These are phyloP conservation scores for Monilinia fructigena DNA, from an alignment of 2,329 filamentous ascomycete genomes.

Conservation along the genomic window DNA sequence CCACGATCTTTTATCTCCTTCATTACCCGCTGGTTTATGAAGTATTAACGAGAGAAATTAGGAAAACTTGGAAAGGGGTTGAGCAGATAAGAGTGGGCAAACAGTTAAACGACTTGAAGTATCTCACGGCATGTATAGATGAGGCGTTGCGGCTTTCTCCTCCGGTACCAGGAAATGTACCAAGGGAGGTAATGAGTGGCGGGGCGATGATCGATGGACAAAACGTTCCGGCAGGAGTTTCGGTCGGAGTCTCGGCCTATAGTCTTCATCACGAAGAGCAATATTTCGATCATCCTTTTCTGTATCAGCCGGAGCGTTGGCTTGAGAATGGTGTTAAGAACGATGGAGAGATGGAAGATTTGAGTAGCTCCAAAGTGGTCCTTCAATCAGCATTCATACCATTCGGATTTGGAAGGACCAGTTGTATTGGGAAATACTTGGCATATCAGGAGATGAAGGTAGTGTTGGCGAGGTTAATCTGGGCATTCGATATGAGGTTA, in stretches of 20 bases:
- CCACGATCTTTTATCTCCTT: slow-evolving; percentile 11
- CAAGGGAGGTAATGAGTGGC: slow-evolving; percentile 29
- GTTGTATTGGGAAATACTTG: slow-evolving; percentile 11
- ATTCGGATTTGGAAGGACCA: slow-evolving; percentile 2
- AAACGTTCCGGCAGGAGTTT: slow-evolving; percentile 43
- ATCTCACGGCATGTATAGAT: slow-evolving; percentile 46
- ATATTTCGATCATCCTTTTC: not conserved
- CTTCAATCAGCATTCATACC: not conserved
- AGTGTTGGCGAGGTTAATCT: slow-evolving; percentile 15
- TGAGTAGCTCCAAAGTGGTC: not conserved
- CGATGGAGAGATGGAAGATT: not conserved
- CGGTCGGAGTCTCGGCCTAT: slow-evolving; percentile 47
- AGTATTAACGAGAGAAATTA: not conserved
- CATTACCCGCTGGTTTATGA: not conserved
- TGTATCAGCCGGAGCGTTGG: not conserved
- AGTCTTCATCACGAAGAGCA: slow-evolving; percentile 8
- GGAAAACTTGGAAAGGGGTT: not conserved
- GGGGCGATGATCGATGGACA: slow-evolving; percentile 33
- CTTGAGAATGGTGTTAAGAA: not conserved
- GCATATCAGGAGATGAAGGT: slow-evolving; percentile 22
- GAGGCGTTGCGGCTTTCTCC: slow-evolving; percentile 34
- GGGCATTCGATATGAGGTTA: slow-evolving; percentile 15
- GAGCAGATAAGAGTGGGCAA: not conserved
- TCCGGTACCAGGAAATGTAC: slow-evolving; percentile 29
- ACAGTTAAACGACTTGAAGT: slow-evolving; percentile 40